These are phyloP conservation scores for Calocybe gangraenosa DNA, from an alignment of 768 basidiomycete species.

Conservation along the genomic window DNA sequence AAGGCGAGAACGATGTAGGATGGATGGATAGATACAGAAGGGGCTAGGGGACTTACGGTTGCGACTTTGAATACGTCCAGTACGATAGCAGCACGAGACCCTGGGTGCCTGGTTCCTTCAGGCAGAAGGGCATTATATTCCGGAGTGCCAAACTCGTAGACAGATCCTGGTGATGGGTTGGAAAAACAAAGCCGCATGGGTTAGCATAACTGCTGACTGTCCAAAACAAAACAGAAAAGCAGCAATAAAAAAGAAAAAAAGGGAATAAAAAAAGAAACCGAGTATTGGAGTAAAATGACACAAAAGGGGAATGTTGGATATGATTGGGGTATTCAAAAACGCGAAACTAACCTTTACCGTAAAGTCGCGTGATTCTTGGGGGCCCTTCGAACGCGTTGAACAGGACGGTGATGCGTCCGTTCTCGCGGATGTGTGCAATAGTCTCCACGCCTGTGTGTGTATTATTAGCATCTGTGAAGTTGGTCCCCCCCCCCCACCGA, in stretches of 20 bases:
- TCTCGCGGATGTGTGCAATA: constrained; percentile 53
- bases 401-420: constrained; percentile 56
- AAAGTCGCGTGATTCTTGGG: constrained; percentile 54
- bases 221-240: too few species aligned
- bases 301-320: too few species aligned
- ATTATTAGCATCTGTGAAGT: not conserved
- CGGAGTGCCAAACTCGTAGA: constrained; percentile 59
- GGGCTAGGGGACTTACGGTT: constrained; percentile 31
- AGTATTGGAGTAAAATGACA: too few species aligned
- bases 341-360: constrained; percentile 56
- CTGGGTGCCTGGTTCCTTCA: constrained; percentile 42
- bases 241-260: too few species aligned
- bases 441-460: constrained; percentile 33
- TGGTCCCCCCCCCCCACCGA: too few species aligned
- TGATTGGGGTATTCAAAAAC: too few species aligned
- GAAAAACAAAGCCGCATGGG: not conserved
- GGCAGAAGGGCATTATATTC: constrained; percentile 56
- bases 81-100: constrained; percentile 58
- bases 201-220: not conserved
- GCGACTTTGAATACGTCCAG: constrained; percentile 58
- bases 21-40: not conserved
- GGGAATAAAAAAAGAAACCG: too few species aligned
- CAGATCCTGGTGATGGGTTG: constrained; percentile 37
- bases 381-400: constrained; percentile 62
- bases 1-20: not conserved